phyloP scores from a whole-genome alignment of 495 filamentous ascomycete species.

The Tetracladium setigerum region DNA sequence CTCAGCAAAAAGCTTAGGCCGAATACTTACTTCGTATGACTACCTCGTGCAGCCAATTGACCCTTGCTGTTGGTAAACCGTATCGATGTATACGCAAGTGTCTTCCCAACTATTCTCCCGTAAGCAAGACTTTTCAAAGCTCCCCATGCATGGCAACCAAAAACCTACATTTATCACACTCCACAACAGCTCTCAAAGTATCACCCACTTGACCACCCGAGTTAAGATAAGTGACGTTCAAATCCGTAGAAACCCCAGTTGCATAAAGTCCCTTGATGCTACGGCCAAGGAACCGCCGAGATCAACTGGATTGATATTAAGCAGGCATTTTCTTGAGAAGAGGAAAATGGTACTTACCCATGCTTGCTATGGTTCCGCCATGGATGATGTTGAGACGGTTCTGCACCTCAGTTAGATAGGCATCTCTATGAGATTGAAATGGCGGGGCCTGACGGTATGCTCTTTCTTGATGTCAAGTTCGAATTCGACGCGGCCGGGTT shows the following conservation, averaged over 20 bases:
- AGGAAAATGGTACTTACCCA: slow-evolving; percentile 44
- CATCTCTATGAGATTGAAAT: not conserved
- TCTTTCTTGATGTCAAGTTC: slow-evolving; percentile 79
- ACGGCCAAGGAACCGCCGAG: slow-evolving; percentile 90
- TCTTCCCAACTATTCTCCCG: slow-evolving; percentile 68
- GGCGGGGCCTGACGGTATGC: slow-evolving; percentile 62
- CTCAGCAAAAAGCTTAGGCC: not conserved
- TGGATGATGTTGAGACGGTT: slow-evolving; percentile 88
- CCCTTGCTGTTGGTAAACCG: slow-evolving; percentile 69
- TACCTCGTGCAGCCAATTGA: slow-evolving; percentile 77
- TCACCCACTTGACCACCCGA: slow-evolving; percentile 81
- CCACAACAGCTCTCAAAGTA: slow-evolving; percentile 56
- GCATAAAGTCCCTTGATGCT: slow-evolving; percentile 76
- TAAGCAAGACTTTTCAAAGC: not conserved
- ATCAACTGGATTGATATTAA: slow-evolving; percentile 51
- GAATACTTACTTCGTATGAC: slow-evolving; percentile 81
- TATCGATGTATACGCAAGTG: slow-evolving; percentile 80
- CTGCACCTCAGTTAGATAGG: slow-evolving; percentile 30
- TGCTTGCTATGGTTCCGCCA: slow-evolving; percentile 89
- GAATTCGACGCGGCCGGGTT: slow-evolving; percentile 76
- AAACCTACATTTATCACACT: slow-evolving; percentile 79
- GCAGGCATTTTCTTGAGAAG: not conserved
- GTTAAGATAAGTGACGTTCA: slow-evolving; percentile 89
- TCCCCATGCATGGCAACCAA: not conserved
- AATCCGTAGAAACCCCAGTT: slow-evolving; percentile 88